Evolutionary conservation across 225 moss, liverwort and hornwort genomes (phyloP).

Genomic region (Bryoerythrophyllum caledonicum): DNA sequence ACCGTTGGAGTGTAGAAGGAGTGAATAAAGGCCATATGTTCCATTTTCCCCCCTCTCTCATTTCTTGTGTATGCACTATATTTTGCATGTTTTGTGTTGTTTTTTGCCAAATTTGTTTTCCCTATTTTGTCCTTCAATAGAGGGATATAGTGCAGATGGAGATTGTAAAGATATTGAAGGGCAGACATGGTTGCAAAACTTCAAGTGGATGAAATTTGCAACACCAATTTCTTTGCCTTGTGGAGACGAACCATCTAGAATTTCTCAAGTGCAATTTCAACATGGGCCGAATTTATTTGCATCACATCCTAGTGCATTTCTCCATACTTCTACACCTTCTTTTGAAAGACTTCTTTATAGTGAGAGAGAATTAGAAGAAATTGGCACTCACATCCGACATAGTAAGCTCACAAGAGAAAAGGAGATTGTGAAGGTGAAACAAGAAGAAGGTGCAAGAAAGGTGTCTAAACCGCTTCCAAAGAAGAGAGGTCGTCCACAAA

Average conservation of each 20-base stretch:
- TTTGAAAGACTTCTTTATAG: too few species aligned
- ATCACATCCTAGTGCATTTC: too few species aligned
- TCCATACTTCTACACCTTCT: too few species aligned
- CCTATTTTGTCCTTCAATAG: not conserved
- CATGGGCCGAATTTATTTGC: not conserved
- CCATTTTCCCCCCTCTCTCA: not conserved
- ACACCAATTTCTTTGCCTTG: not conserved
- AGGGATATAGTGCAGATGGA: not conserved
- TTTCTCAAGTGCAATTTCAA: not conserved
- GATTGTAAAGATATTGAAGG: not conserved
- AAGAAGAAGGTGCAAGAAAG: not conserved
- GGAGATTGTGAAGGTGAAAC: too few species aligned
- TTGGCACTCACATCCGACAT: too few species aligned
- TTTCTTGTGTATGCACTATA: not conserved
- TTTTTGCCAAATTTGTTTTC: not conserved
- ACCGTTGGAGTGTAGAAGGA: too few species aligned
- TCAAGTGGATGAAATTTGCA: not conserved
- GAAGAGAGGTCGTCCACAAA: not conserved
- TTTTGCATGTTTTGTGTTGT: not conserved
- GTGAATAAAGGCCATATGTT: too few species aligned
- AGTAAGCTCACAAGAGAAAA: too few species aligned
- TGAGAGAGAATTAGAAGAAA: too few species aligned
- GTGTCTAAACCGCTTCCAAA: not conserved
- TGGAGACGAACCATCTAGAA: not conserved
- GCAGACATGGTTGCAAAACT: not conserved